Base-by-base conservation (phyloP, 495 filamentous ascomycete species). In the Endocarpon pusillum region DNA sequence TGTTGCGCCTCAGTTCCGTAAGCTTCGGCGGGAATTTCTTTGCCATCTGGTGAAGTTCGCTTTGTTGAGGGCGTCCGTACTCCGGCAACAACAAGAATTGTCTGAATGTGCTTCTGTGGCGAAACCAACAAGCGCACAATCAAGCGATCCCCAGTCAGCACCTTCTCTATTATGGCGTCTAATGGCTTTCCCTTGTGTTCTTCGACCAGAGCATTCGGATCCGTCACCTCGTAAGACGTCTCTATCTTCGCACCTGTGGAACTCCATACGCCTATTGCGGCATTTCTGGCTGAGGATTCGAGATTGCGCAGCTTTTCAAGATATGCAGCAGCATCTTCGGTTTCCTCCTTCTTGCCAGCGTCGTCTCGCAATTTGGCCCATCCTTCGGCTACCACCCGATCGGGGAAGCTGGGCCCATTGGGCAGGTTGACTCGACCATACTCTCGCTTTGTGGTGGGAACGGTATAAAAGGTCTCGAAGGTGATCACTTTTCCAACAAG, bases 311-410 rank as follows among this genome's bases (percentile, higher is more conserved):
- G 67, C 36, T 73, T 74, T 39, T 89, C 79, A 18, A 96, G 56
- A 36, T 75, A 63, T 31, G 67, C 60, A 28, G 71, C 45, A 9
- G 73, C 63, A 29, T 85, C 78, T 29, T 86, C 78, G 0, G 76
- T 69, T 19, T 94, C 80, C 32, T 92, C 84, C 25, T 76, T 68
- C 45, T 65, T 67, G 38, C 83, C 83, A 17, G 85, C 81, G 57
- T 96, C 89, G 37, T 99, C 87, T 32, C 91, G 69, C 23, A 99
- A 61, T 49, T 84, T 91, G 36, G 79, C 62, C 81, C 82, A 92
- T 33, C 91, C 91, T 42, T 87, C 78, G 37, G 78, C 67, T 27
- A 94, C 75, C 33, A 73, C 61, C 23, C 76, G 69, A 19, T 94
- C 86, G 14, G 87, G 82, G 24, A 96, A 54, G 30, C 68, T 58